Conservation (phyloP, 2,329 filamentous ascomycete species). For the Rhynchosporium agropyri region DNA sequence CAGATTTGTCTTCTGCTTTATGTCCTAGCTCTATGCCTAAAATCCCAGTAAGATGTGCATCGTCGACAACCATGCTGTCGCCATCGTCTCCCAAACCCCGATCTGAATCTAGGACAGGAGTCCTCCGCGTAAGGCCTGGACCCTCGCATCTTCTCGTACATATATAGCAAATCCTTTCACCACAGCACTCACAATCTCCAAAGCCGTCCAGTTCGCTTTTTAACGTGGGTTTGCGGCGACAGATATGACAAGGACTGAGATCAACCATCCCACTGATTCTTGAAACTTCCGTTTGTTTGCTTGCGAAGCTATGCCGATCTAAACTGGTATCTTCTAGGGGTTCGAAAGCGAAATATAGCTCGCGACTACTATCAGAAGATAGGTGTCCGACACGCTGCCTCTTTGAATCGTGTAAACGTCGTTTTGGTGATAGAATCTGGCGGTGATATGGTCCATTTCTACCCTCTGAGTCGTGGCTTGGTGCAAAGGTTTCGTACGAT, state of each 20-base stretch:
- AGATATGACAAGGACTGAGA: conserved; percentile 66
- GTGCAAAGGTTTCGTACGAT: conserved; percentile 2
- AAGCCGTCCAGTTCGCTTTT: conserved; percentile 68
- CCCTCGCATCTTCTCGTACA: conserved; percentile 63
- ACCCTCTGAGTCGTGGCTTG: background rate
- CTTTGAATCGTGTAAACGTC: conserved; percentile 21
- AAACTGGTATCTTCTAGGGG: background rate
- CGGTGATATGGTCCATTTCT: conserved; percentile 4
- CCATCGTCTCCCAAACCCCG: background rate
- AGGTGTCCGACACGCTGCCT: conserved; percentile 23
- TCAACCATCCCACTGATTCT: conserved; percentile 24
- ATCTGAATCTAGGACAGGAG: background rate
- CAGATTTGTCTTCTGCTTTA: background rate
- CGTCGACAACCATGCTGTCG: conserved; percentile 10
- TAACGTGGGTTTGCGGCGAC: conserved; percentile 65
- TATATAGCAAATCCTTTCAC: conserved; percentile 66
- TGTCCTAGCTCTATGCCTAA: background rate
- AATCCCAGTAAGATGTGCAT: conserved; percentile 16
- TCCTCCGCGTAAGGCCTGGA: conserved; percentile 14
- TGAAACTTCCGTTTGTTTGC: background rate
- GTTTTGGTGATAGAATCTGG: conserved; percentile 1
- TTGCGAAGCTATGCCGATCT: background rate
- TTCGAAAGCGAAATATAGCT: background rate
- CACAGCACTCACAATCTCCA: conserved; percentile 64
- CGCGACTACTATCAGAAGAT: background rate